These are phyloP conservation scores for Globisporangium paroecandrum DNA, from an alignment of 352 stramenopile species.

Conservation along the genomic window DNA sequence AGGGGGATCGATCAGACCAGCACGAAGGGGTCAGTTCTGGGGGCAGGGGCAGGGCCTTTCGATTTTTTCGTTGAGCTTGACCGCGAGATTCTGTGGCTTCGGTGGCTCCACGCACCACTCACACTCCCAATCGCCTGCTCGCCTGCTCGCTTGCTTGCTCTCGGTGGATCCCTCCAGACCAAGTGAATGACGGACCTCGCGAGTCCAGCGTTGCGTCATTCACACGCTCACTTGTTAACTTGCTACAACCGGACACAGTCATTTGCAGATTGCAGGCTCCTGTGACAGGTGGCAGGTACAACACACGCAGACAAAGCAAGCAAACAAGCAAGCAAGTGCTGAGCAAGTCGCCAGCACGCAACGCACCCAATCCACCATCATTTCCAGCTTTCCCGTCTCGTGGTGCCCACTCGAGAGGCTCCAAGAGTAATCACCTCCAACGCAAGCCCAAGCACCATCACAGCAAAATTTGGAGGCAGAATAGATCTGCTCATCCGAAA, in stretches of 20 bases:
- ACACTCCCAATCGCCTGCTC: no score
- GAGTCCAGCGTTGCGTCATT: neutral
- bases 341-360: neutral
- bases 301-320: neutral
- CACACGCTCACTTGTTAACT: neutral
- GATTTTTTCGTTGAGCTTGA: neutral
- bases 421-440: neutral
- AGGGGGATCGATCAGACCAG: neutral
- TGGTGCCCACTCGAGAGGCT: neutral
- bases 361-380: neutral
- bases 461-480: neutral
- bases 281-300: slow-evolving; percentile 1
- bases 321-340: neutral
- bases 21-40: neutral
- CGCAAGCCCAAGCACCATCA: neutral
- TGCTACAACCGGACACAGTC: neutral
- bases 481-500: no score
- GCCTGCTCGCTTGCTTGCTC: neutral
- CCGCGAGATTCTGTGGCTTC: neutral
- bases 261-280: neutral
- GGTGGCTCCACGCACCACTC: neutral
- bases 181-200: neutral
- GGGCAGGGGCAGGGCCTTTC: neutral
- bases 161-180: slow-evolving; percentile 4
- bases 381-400: neutral